Evolutionary conservation across 225 moss, liverwort and hornwort genomes (phyloP).

Genomic region (Polytrichum commune): DNA sequence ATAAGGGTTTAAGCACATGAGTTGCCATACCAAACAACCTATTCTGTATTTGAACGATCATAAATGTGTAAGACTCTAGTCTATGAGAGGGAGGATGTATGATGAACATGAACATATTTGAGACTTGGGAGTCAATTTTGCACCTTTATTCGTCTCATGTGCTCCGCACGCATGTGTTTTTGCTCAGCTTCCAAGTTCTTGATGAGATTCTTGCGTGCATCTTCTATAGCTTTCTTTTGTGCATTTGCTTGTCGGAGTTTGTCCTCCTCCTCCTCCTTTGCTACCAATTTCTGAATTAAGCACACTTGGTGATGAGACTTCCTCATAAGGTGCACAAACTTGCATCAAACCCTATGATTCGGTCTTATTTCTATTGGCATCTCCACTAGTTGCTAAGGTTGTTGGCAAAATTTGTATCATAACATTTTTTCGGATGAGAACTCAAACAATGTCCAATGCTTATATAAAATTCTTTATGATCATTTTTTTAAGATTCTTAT

Average conservation of each 20-base stretch:
- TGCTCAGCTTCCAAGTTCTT: conserved; percentile 22
- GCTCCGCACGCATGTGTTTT: conserved; percentile 14
- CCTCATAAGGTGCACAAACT: no score
- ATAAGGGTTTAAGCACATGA: no score
- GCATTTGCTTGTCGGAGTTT: conserved; percentile 6
- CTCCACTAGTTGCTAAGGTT: background rate
- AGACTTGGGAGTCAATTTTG: background rate
- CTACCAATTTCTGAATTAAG: conserved; percentile 15
- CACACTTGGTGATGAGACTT: background rate
- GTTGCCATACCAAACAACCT: no score
- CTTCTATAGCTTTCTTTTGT: conserved; percentile 10
- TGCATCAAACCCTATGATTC: background rate
- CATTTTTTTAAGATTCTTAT: no score
- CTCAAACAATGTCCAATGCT: no score
- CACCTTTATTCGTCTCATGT: conserved; percentile 32
- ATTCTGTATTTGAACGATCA: no score
- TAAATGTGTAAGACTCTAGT: background rate
- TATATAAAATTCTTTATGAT: no score
- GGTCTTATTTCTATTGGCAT: background rate
- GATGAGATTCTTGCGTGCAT: conserved; percentile 5
- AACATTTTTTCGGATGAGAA: no score
- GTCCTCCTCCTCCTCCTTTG: conserved; percentile 28
- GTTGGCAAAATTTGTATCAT: no score
- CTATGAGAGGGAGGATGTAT: background rate
- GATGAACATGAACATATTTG: background rate